Evolutionary conservation across 257 asterid genomes (phyloP), one percentile per base, ranked within the genome.

Genomic region (Salvia rosmarinus): DNA sequence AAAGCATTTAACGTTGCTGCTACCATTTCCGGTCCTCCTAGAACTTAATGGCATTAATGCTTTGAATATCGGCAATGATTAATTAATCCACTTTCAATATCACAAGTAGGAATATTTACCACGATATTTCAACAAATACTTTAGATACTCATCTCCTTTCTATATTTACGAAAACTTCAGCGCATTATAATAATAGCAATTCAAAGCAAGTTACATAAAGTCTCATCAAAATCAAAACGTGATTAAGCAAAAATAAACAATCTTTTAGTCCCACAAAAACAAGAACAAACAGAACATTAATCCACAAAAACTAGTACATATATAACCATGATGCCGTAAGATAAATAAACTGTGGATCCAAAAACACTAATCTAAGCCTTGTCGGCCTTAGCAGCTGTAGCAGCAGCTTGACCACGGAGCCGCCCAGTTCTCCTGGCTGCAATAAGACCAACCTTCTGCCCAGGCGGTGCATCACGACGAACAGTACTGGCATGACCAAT

Each of bases 381-480:
- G 10, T 82, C 89, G 0, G 85, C 73, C 43, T 85, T 85, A 1
- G 89, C 51, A 67, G 89, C 87, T 11, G 81, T 70, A n/a, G 89
- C 89, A 37, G 89, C 89, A 14, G 89, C 87, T 80, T 85, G 89
- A 67, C 88, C 88, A 35, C 90, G 86, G 17, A 85, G 90, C 47
- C 90, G 86, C 66, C 87, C 90, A 40, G 90, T 85, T 57, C 87
- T 83, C 49, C 88, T 75, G 21, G 88, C 88, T 11, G 90, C 90
- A 66, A 85, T 85, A 21, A 85, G 88, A 79, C 88, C 88, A 28
- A 85, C 88, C 80, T 85, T 85, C 47, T 83, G 90, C 0, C 90
- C 90, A 10, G 88, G 90, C 17, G 90, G 90, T 32, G 90, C 88
- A 79, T 85, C 90, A 56, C 88, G 86, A 59, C 90, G 85, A 6